phyloP scores from a whole-genome alignment of 2,329 filamentous ascomycete species.

The Whalleya microplaca region DNA sequence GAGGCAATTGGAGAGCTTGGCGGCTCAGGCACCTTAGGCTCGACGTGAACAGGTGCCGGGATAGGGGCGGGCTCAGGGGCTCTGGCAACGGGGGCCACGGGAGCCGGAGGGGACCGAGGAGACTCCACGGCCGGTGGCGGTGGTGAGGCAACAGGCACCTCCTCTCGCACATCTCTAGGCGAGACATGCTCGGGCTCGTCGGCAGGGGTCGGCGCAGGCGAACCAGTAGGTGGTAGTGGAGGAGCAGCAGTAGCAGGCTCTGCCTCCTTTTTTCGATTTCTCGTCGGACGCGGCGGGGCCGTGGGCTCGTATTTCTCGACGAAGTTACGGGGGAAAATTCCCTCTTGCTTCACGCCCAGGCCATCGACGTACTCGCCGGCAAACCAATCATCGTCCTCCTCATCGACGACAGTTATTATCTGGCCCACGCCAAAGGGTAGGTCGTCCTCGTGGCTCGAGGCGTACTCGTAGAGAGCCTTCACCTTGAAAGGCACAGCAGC shows the following conservation, averaged over 20 bases:
- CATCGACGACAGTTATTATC: conserved; percentile 89
- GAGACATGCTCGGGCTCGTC: conserved; percentile 23
- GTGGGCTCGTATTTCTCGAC: conserved; percentile 95
- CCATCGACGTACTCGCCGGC: conserved; percentile 83
- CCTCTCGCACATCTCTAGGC: conserved; percentile 33
- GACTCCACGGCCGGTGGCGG: conserved; percentile 32
- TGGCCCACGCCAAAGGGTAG: conserved; percentile 84
- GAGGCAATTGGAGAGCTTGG: conserved; percentile 45
- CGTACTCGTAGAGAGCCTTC: conserved; percentile 94
- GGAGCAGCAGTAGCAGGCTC: conserved; percentile 42
- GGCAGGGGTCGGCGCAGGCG: conserved; percentile 31
- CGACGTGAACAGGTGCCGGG: conserved; percentile 40
- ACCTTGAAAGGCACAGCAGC: conserved; percentile 78
- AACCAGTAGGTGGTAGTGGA: conserved; percentile 37
- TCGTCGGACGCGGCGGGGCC: conserved; percentile 81
- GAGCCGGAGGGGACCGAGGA: conserved; percentile 34
- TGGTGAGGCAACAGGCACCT: conserved; percentile 35
- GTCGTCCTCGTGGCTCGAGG: conserved; percentile 91
- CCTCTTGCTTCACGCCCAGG: conserved; percentile 73
- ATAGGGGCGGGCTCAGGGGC: conserved; percentile 44
- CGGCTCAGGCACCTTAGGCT: conserved; percentile 37
- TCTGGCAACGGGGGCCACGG: conserved; percentile 37
- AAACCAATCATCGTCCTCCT: conserved; percentile 95
- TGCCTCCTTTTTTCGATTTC: conserved; percentile 71
- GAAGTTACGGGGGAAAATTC: conserved; percentile 95